Conservation (phyloP, 805 yeast species). For the Pichia ethanolica region DNA sequence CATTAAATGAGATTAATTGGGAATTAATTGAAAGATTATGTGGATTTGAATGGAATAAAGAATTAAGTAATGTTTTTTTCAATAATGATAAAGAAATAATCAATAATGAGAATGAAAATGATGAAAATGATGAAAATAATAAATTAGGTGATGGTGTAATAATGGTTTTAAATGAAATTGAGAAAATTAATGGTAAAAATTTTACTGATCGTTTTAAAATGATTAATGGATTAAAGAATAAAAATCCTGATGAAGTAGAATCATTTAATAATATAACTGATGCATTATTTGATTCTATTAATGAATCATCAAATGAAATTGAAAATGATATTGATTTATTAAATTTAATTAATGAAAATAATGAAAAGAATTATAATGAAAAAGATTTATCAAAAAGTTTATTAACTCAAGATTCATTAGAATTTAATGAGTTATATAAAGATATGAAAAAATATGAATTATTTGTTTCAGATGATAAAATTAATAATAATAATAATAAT, state of each 20-base stretch:
- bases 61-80: background rate
- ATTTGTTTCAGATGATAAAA: background rate
- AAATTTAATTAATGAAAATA: background rate
- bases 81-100: background rate
- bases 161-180: slow-evolving; percentile 6
- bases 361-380: background rate
- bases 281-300: slow-evolving; percentile 5
- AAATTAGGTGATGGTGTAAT: slow-evolving; percentile 7
- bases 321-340: background rate
- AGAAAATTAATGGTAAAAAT: background rate
- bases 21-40: slow-evolving; percentile 4
- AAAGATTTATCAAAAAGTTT: background rate
- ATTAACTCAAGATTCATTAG: slow-evolving; percentile 5
- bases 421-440: slow-evolving; percentile 11
- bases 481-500: background rate
- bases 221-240: background rate
- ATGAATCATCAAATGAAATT: background rate
- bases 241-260: background rate
- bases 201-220: background rate
- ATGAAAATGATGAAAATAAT: background rate
- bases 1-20: slow-evolving; percentile 1
- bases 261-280: slow-evolving; percentile 3
- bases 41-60: slow-evolving; percentile 9
- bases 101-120: background rate
- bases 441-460: slow-evolving; percentile 7